A percentile compares a stretch with the other conserved stretches of the same genome.
Evolutionary conservation across 768 basidiomycete species (phyloP).

Genomic region (Boletus insuetus): DNA sequence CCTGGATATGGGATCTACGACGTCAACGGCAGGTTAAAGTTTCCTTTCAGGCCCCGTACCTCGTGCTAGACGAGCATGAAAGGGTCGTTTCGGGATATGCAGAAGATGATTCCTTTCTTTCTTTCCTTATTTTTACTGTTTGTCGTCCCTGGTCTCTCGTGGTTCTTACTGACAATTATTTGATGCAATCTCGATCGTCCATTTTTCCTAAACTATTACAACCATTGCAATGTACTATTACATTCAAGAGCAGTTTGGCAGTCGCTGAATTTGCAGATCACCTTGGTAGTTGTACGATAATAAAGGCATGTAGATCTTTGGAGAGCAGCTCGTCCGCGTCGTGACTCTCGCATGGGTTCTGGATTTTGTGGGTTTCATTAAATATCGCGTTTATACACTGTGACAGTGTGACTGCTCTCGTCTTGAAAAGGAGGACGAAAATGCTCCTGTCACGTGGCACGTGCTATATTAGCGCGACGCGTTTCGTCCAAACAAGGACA

Average conservation of each 20-base stretch:
- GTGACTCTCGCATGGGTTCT: too few species aligned
- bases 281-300: too few species aligned
- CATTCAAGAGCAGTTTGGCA: not conserved
- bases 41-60: constrained; percentile 59
- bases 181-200: too few species aligned
- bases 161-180: not conserved
- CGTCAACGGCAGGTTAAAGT: constrained; percentile 49
- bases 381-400: too few species aligned
- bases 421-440: too few species aligned
- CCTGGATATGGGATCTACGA: constrained; percentile 73
- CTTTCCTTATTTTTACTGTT: not conserved
- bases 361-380: too few species aligned
- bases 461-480: constrained; percentile 17
- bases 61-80: constrained; percentile 42
- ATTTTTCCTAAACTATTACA: not conserved
- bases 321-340: too few species aligned
- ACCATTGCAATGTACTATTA: constrained; percentile 1
- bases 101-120: not conserved
- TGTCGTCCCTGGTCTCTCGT: not conserved
- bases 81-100: not conserved
- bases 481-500: constrained; percentile 20
- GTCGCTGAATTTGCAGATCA: too few species aligned
- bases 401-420: too few species aligned
- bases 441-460: too few species aligned
- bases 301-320: too few species aligned